Base-by-base conservation (phyloP, 2,329 filamentous ascomycete species). In the Rosellinia necatrix region DNA sequence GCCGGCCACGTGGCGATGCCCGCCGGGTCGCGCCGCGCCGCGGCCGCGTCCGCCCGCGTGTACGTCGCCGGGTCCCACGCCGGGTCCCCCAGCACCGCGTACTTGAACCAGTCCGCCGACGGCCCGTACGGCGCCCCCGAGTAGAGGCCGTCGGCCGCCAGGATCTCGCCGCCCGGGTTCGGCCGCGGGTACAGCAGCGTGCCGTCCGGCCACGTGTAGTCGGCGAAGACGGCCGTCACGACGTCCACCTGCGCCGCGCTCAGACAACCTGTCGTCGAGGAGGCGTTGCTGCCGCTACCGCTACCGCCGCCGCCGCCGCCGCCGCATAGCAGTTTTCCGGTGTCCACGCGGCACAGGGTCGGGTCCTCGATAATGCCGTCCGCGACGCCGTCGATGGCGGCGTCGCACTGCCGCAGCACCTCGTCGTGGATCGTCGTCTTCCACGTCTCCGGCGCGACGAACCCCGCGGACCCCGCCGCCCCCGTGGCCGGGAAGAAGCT, bases 131-230 rank as follows among this genome's bases (percentile, higher is more conserved):
- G 65, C 2, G 59, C 35, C 24, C 76, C 76, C 21, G 64, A 70
- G 50, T 78, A 75, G 2, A 78, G 61, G 3, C 71, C 66, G 3
- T 60, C 63, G n/a, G 74, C 70, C 6, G 75, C 74, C 8, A 71
- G 54, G 3, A 75, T 59, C 58, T 80, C 76, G 21, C 73, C 72
- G 3, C 79, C 79, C 4, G 77, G 78, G 42, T 80, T 74, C 64
- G 81, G 73, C 15, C 74, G 71, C 3, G 79, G 78, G 62, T 76
- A 81, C n/a, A 81, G 68, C 3, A 81, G 66, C 3, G 71, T 70
- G 21, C 79, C 78, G 27, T 76, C 68, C 4, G 67, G 69, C 58
- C 76, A 74, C 59, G 73, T 70, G 27, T 79, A 72, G 34, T 75
- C 74, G 10, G 68, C 68, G 64, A 75, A 78, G 13, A 78, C 70